These are phyloP conservation scores for Calonectria honghensis DNA, from an alignment of 2,329 filamentous ascomycete species.

Conservation along the genomic window DNA sequence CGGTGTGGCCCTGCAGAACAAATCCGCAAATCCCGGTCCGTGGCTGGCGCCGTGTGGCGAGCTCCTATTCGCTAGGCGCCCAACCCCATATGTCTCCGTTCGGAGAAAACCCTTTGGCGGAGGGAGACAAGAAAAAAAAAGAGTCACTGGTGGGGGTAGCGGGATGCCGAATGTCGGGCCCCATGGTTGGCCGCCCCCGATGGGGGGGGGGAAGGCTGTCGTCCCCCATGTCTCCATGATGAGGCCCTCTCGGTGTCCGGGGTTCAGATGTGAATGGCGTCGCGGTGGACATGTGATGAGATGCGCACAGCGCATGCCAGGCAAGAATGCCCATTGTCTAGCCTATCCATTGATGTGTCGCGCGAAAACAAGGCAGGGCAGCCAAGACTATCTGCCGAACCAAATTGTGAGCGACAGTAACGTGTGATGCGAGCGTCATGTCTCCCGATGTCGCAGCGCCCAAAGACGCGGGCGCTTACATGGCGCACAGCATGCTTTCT, in stretches of 20 bases:
- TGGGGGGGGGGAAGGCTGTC: slow-evolving; percentile 1
- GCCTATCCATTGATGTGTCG: slow-evolving; percentile 21
- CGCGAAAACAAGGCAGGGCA: neutral
- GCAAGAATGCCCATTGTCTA: neutral
- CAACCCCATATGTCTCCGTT: slow-evolving; percentile 36
- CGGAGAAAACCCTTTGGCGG: slow-evolving; percentile 29
- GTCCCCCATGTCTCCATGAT: slow-evolving; percentile 15
- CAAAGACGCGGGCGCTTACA: slow-evolving; percentile 21
- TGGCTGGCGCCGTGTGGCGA: slow-evolving; percentile 54
- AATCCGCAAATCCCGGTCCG: slow-evolving; percentile 43
- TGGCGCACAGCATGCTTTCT: slow-evolving; percentile 19
- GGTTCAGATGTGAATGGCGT: slow-evolving; percentile 35
- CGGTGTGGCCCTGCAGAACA: slow-evolving; percentile 43
- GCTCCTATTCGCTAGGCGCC: slow-evolving; percentile 49
- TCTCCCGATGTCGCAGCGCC: slow-evolving; percentile 22
- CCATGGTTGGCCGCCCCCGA: slow-evolving; percentile 42
- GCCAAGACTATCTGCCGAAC: slow-evolving; percentile 5
- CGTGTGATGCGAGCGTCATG: slow-evolving; percentile 22
- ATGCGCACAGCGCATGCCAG: slow-evolving; percentile 6
- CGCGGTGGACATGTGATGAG: slow-evolving; percentile 29
- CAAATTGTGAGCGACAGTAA: slow-evolving; percentile 12
- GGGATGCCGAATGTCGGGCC: slow-evolving; percentile 40
- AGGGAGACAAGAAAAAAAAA: slow-evolving; percentile 34
- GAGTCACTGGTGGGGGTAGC: slow-evolving; percentile 35
- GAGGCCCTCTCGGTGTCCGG: slow-evolving; percentile 46